Conservation (phyloP, 495 filamentous ascomycete genomes). For the Alectoria sarmentosa region DNA sequence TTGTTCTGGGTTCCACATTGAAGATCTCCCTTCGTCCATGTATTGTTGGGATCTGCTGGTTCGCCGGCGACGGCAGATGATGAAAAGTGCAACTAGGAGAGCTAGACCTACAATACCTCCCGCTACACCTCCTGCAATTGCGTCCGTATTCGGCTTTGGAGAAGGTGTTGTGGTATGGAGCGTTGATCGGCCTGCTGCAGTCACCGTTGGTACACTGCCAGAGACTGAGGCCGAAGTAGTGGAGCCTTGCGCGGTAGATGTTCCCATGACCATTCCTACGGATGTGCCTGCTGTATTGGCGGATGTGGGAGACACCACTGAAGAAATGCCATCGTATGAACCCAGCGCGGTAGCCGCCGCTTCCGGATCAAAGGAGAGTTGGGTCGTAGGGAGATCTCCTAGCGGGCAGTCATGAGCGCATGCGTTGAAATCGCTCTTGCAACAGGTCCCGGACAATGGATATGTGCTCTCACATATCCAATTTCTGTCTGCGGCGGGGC, state of each 20-base stretch:
- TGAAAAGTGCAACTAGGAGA: neutral
- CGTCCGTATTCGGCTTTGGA: neutral
- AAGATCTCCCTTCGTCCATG: neutral
- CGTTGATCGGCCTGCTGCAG: neutral
- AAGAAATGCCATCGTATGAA: too few species aligned
- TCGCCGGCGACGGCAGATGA: neutral
- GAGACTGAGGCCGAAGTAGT: neutral
- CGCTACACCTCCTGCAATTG: slow-evolving; percentile 11
- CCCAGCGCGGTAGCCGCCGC: too few species aligned
- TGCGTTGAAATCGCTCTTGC: neutral
- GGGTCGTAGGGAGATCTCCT: neutral
- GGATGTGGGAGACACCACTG: too few species aligned
- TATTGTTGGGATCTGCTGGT: neutral
- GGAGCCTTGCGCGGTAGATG: neutral
- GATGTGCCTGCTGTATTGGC: too few species aligned
- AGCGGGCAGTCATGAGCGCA: neutral
- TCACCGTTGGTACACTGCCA: neutral
- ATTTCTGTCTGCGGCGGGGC: too few species aligned
- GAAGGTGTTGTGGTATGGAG: neutral
- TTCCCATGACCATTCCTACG: neutral
- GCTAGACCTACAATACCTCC: slow-evolving; percentile 11
- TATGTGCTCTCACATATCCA: too few species aligned
- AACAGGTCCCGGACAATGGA: neutral
- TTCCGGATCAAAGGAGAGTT: neutral
- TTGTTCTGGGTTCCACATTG: neutral